Conservation (phyloP, 192 early-diverging fungal species). For the Entomortierella beljakovae region DNA sequence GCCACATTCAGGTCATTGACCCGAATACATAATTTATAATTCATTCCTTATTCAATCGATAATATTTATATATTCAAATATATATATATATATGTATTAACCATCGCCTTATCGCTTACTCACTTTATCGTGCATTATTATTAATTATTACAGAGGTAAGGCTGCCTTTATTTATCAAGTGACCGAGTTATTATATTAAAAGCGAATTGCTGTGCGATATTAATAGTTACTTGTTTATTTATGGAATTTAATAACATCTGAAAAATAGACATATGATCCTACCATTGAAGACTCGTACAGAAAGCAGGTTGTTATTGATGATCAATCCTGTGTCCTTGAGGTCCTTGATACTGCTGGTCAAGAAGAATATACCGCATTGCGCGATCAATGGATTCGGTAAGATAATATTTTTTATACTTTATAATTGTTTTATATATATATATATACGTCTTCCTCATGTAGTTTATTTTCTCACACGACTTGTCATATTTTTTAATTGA, state of each 20-base stretch:
- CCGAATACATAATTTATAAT: too few relatives aligned
- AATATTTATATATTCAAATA: too few relatives aligned
- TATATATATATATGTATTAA: neutral
- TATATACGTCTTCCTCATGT: neutral
- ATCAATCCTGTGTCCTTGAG: constrained; percentile 96
- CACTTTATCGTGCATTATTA: neutral
- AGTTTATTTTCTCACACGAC: neutral
- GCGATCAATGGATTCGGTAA: constrained; percentile 86
- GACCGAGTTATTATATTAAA: too few relatives aligned
- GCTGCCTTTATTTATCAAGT: neutral
- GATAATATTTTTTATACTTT: constrained; percentile 11
- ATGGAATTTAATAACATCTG: neutral
- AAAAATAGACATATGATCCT: constrained; percentile 91
- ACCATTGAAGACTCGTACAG: constrained; percentile 99
- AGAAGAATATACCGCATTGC: constrained; percentile 84
- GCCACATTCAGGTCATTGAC: too few relatives aligned
- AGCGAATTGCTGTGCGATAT: too few relatives aligned
- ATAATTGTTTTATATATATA: neutral
- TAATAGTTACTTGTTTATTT: neutral
- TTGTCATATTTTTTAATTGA: neutral
- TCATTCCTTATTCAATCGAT: too few relatives aligned
- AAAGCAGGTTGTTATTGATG: constrained; percentile 98
- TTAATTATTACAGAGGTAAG: constrained; percentile 16
- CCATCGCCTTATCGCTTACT: neutral
- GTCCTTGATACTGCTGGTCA: constrained; percentile 97